phyloP scores from a whole-genome alignment of 1,284 basidiomycete species.

The Mycena sp. region DNA sequence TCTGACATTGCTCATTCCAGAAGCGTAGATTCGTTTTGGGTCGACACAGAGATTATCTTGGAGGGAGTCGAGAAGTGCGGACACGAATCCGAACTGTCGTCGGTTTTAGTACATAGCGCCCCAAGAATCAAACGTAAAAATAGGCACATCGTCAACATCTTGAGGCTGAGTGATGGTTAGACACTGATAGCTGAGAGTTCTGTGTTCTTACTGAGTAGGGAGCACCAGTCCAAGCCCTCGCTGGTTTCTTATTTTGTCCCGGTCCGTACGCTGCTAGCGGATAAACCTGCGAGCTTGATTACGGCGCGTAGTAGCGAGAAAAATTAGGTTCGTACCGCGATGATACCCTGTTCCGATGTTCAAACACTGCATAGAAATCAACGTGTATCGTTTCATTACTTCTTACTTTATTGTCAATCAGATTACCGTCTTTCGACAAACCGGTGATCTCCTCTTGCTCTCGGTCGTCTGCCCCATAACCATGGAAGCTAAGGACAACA shows the following conservation, averaged over 20 bases:
- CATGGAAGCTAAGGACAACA: constrained; percentile 22
- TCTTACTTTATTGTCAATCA: constrained; percentile 13
- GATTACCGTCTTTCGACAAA: constrained; percentile 7
- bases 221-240: constrained; percentile 17
- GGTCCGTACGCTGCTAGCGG: constrained; percentile 14
- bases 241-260: background rate
- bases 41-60: constrained; percentile 24
- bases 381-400: background rate
- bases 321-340: constrained; percentile 1
- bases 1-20: constrained; percentile 22
- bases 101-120: background rate
- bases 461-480: constrained; percentile 3
- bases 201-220: constrained; percentile 17
- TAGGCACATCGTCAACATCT: constrained; percentile 21
- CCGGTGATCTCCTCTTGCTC: constrained; percentile 13
- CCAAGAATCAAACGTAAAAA: background rate
- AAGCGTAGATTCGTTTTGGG: constrained; percentile 16
- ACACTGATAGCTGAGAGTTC: too few species aligned
- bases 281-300: constrained; percentile 8
- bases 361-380: background rate
- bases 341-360: constrained; percentile 3
- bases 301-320: background rate
- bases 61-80: background rate
- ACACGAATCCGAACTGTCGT: constrained; percentile 12
- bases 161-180: background rate